Conservation (phyloP, 78 protist genomes). For the Tieghemostelium lacteum region DNA sequence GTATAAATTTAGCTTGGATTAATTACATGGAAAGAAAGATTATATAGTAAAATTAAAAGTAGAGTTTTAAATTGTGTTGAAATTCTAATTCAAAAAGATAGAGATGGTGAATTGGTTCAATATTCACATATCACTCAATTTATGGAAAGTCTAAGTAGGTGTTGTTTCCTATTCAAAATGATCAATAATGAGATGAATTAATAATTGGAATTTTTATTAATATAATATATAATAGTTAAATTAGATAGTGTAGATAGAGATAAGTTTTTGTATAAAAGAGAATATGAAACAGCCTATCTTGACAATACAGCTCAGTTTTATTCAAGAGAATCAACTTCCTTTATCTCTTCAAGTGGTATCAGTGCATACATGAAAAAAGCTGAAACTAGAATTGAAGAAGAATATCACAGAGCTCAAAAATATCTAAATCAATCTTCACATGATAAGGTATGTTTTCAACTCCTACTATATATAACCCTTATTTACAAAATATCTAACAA, state of each 20-base stretch:
- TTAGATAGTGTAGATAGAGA: conserved; percentile 65
- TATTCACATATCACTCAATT: conserved; percentile 34
- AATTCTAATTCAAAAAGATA: conserved; percentile 45
- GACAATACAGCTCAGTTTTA: conserved; percentile 61
- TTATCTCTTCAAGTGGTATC: conserved; percentile 44
- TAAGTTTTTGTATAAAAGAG: conserved; percentile 68
- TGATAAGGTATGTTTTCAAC: too few relatives aligned
- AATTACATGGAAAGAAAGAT: conserved; percentile 65
- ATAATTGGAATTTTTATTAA: not conserved
- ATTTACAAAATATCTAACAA: too few relatives aligned
- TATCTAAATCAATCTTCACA: conserved; percentile 48
- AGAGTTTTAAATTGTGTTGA: conserved; percentile 60
- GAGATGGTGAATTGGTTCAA: conserved; percentile 63
- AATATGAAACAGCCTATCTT: conserved; percentile 64
- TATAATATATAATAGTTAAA: conserved; percentile 36
- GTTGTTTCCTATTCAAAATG: not conserved
- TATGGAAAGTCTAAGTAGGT: conserved; percentile 58
- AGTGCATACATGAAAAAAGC: conserved; percentile 73
- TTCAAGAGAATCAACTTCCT: conserved; percentile 72
- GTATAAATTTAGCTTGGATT: conserved; percentile 35
- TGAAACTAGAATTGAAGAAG: conserved; percentile 78
- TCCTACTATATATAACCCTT: not conserved
- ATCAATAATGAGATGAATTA: not conserved
- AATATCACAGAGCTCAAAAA: conserved; percentile 50
- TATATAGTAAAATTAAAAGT: conserved; percentile 38